Conservation (phyloP, 164 flowering plant species). For the Nelumbo lutea region DNA sequence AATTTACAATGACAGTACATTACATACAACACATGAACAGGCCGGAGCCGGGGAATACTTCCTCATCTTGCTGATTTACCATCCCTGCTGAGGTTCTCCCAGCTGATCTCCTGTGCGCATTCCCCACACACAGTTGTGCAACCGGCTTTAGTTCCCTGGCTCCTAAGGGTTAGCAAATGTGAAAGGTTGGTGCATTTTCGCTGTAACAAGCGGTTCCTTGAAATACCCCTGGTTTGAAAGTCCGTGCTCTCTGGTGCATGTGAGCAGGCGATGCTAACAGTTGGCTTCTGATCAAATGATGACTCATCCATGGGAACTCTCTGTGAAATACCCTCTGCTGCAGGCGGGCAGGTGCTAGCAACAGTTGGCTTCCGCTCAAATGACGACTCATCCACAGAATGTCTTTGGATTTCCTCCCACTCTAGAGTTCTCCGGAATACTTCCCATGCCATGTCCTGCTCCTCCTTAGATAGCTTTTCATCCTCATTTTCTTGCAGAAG, state of each 20-base stretch:
- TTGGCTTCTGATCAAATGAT: conserved; percentile 28
- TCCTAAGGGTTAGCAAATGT: conserved; percentile 74
- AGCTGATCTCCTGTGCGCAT: conserved; percentile 73
- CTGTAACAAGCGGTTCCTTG: conserved; percentile 26
- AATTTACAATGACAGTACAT: conserved; percentile 6
- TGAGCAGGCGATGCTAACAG: conserved; percentile 13
- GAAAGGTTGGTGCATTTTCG: conserved; percentile 80
- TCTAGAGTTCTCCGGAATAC: conserved; percentile 51
- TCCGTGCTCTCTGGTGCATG: conserved; percentile 17
- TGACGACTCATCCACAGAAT: conserved; percentile 35
- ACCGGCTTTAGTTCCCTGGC: conserved; percentile 72
- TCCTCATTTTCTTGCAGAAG: conserved; percentile 98
- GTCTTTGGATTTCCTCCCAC: conserved; percentile 80
- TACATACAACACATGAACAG: conserved; percentile 6
- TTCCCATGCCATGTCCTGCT: conserved; percentile 99
- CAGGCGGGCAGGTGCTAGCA: conserved; percentile 11
- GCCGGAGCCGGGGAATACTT: neutral
- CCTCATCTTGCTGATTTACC: conserved; percentile 11
- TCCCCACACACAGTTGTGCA: conserved; percentile 83
- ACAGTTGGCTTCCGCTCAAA: conserved; percentile 30
- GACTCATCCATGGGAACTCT: conserved; percentile 45
- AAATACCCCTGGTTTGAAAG: conserved; percentile 18
- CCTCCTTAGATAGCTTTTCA: conserved; percentile 91
- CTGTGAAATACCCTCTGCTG: conserved; percentile 13
- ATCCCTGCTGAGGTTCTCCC: conserved; percentile 50